phyloP scores from a whole-genome alignment of 2,329 filamentous ascomycete species.

The Penicillium sp. region DNA sequence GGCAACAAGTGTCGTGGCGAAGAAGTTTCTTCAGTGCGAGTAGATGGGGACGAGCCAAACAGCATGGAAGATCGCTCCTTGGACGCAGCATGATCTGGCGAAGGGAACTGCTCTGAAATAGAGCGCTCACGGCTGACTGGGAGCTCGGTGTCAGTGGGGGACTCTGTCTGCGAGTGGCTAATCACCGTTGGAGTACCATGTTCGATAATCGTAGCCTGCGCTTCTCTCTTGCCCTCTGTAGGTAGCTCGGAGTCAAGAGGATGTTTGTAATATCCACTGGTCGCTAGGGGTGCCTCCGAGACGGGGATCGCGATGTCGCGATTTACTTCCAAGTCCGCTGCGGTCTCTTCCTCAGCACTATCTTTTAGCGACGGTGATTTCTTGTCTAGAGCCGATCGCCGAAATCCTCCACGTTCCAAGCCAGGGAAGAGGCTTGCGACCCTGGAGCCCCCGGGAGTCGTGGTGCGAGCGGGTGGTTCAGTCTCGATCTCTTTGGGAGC shows the following conservation, averaged over 20 bases:
- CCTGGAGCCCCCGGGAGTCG: conserved; percentile 28
- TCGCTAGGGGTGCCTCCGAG: conserved; percentile 45
- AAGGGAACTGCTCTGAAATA: conserved; percentile 18
- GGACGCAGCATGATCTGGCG: conserved; percentile 12
- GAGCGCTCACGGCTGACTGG: conserved; percentile 29
- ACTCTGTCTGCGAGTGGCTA: conserved; percentile 5
- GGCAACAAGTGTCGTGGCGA: conserved; percentile 18
- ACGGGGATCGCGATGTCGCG: conserved; percentile 50
- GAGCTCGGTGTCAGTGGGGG: conserved; percentile 12
- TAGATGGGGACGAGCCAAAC: conserved; percentile 42
- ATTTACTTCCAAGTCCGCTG: conserved; percentile 32
- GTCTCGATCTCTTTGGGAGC: conserved; percentile 23
- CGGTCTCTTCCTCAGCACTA: conserved; percentile 44
- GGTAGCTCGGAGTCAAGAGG: conserved; percentile 30
- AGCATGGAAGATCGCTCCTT: conserved; percentile 51
- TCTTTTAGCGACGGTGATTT: conserved; percentile 35
- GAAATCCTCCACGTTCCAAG: conserved; percentile 37
- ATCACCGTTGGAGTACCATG: conserved; percentile 7
- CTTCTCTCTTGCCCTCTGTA: conserved; percentile 9
- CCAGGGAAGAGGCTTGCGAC: conserved; percentile 39
- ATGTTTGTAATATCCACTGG: conserved; percentile 43
- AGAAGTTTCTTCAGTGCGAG: conserved; percentile 11
- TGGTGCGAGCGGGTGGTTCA: conserved; percentile 19
- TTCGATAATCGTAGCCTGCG: conserved; percentile 4
- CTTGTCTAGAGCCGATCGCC: conserved; percentile 25